Evolutionary conservation across 2,329 filamentous ascomycete genomes (phyloP), one percentile per base, ranked within the genome.

Genomic region (Fusarium begoniae): DNA sequence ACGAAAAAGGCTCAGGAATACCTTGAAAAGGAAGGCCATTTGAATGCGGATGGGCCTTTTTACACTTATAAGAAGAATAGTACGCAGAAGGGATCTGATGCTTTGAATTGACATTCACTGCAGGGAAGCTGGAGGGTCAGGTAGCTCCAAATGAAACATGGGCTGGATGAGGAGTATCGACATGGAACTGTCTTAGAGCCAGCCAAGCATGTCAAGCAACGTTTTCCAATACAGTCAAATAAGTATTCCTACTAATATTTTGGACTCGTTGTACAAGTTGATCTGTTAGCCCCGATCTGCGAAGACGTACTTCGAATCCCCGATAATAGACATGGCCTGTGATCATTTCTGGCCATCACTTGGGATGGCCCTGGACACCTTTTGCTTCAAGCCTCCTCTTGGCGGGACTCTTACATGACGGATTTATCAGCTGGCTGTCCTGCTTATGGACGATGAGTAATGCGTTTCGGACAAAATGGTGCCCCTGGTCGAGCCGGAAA

Each of bases 121-220:
- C n/a, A 44, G 15, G 14, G 45, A 48, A 14, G 13, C 6, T 22
- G 14, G 26, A n/a, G 44, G 24, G 3, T 20, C 18, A 9, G 44
- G 24, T 12, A 28, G 18, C 44, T 47, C 12, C 20, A 47, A 45
- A 26, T 45, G 44, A 14, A 26, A 20, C 22, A 14, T 45, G 8
- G 26, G 6, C 26, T 11, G 8, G 26, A 48, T 12, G 14, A 30
- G 20, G 26, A 22, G 45, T 12, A 22, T 48, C 13, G 14, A 48
- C 15, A 17, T 17, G 20, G 26, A 30, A 8, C 26, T 18, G 20
- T 6, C 4, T n/a, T 17, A 17, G 15, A 50, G 22, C 32, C 11
- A 30, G n/a, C 5, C 22, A 8, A 32, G 22, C 5, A n/a, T n/a
- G 17, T 2, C 3, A n/a, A 15, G 18, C 8, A n/a, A n/a, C 1